Evolutionary conservation across 768 basidiomycete species (phyloP), one percentile per base, ranked within the genome.

Genomic region (Tricholoma furcatifolium): DNA sequence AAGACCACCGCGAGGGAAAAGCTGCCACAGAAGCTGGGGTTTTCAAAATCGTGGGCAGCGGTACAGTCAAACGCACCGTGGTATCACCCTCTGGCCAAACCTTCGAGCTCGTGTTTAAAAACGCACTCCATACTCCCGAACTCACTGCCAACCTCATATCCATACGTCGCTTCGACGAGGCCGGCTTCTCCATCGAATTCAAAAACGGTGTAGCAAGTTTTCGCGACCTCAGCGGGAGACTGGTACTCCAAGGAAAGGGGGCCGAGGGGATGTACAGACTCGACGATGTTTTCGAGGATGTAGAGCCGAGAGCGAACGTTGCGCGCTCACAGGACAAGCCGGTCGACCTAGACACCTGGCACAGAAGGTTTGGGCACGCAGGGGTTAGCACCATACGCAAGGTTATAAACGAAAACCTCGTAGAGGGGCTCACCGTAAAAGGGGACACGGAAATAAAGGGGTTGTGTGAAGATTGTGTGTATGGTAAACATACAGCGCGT

Each of bases 301-400:
- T 24, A 5, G 44, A 3, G 18, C 21, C 21, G 9, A 14, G 15
- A 12, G 44, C 44, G 2, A 3, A 27, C 3, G 30, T 31, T 10
- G 47, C 52, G 11, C 20, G 43, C 4, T 63, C 63, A n/a, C n/a
- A n/a, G n/a, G n/a, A n/a, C n/a, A n/a, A n/a, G 14, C 43, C 14
- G 5, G 23, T 43, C 14, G 6, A 43, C 24, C 6, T 27, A 6
- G 23, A 43, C 17, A 14, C 23, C 15, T 43, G 42, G 42, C 42
- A 43, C 42, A 7, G 12, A 24, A n/a, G 24, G 3, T 43, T 43
- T 43, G 42, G 42, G 17, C 42, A 43, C 11, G 42, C 42, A 24
- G 24, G 43, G 12, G 24, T 27, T 2, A 17, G 30, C 2, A 10
- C 15, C 2, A 43, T 43, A n/a, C 8, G 12, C 3, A 43, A 27